phyloP scores from a whole-genome alignment of 345 rosid genomes.

The Balakata baccata region DNA sequence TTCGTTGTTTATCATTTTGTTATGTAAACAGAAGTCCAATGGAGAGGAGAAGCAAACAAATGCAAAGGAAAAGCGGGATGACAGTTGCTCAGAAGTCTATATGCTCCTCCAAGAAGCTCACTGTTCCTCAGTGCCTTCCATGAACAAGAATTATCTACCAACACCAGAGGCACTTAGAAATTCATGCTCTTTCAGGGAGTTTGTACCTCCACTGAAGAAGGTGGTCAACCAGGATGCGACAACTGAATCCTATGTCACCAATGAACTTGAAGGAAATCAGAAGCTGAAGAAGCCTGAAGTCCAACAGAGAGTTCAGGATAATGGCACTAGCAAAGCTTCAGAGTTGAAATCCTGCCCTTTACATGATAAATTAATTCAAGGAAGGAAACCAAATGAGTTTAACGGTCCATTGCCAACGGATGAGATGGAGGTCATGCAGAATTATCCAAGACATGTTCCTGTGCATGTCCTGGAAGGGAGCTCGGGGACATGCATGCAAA shows the following conservation, averaged over 20 bases:
- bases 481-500: constrained; percentile 39
- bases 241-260: constrained; percentile 27
- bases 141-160: constrained; percentile 45
- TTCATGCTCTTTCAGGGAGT: constrained; percentile 51
- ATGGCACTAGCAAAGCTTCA: constrained; percentile 46
- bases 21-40: constrained; percentile 41
- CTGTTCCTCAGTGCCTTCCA: constrained; percentile 49
- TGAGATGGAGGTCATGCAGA: constrained; percentile 50
- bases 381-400: constrained; percentile 32
- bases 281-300: constrained; percentile 38
- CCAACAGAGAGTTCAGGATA: constrained; percentile 45
- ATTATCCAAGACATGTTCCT: constrained; percentile 66
- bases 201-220: constrained; percentile 51
- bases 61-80: constrained; percentile 57
- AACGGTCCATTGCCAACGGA: constrained; percentile 32
- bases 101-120: constrained; percentile 47
- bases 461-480: constrained; percentile 61
- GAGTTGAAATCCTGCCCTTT: constrained; percentile 37
- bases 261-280: constrained; percentile 31
- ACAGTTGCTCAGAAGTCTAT: constrained; percentile 63
- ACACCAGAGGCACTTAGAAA: constrained; percentile 34
- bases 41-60: constrained; percentile 42
- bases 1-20: constrained; percentile 10
- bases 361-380: constrained; percentile 36
- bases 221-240: constrained; percentile 33